Conservation (phyloP, 805 yeast species). For the Hanseniaspora hatyaiensis region DNA sequence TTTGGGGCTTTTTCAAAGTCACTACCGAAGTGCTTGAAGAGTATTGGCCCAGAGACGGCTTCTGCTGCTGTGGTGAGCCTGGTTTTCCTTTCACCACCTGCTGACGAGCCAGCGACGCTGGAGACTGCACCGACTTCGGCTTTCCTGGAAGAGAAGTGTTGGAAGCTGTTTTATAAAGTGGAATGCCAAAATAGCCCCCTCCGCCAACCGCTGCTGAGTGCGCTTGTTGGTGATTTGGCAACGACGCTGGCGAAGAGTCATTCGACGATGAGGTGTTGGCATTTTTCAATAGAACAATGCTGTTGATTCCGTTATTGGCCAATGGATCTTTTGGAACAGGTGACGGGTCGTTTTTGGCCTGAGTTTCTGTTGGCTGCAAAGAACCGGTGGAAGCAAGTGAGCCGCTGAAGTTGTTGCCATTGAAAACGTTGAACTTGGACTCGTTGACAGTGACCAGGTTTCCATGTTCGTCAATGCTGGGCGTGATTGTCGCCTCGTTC, state of each 20-base stretch:
- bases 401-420: too few relatives aligned
- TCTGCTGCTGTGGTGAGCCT: conserved; percentile 12
- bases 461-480: conserved; percentile 32
- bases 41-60: neutral
- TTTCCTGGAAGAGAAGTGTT: conserved; percentile 2
- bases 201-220: conserved; percentile 18
- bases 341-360: neutral
- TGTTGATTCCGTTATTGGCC: neutral
- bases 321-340: neutral
- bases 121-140: conserved; percentile 13
- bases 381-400: neutral
- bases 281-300: neutral
- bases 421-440: neutral
- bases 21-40: neutral
- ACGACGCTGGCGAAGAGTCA: conserved; percentile 23
- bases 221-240: conserved; percentile 18
- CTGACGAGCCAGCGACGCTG: conserved; percentile 16
- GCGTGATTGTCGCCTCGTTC: conserved; percentile 24
- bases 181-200: conserved; percentile 31
- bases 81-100: conserved; percentile 3
- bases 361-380: neutral
- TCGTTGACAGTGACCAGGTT: conserved; percentile 28
- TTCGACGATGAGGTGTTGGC: neutral
- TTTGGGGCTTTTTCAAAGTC: conserved; percentile 1
- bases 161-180: conserved; percentile 20